phyloP scores from a whole-genome alignment of 1,284 basidiomycete species.

The Agaricales sp. region DNA sequence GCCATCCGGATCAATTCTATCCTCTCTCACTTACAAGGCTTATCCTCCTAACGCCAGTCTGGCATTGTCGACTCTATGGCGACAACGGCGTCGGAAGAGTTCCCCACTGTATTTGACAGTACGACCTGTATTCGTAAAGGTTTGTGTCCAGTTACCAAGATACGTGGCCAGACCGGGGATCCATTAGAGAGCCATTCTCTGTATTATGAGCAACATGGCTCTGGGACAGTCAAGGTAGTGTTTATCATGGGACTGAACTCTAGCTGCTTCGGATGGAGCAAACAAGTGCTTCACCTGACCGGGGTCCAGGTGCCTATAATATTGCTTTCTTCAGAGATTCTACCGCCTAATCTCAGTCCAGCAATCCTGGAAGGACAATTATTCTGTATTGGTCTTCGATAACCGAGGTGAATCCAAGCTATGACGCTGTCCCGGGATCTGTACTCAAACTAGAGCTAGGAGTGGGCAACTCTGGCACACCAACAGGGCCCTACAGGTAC shows the following conservation, averaged over 20 bases:
- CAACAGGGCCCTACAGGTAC: conserved; percentile 60
- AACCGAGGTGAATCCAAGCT: conserved; percentile 50
- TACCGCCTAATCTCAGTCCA: conserved; percentile 50
- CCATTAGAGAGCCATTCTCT: conserved; percentile 56
- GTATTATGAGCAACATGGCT: conserved; percentile 70
- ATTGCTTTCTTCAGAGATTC: too few species aligned
- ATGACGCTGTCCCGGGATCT: neutral
- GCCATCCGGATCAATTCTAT: neutral
- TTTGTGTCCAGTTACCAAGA: conserved; percentile 56
- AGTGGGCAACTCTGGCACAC: conserved; percentile 68
- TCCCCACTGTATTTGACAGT: conserved; percentile 41
- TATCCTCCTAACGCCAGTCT: neutral
- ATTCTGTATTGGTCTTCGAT: conserved; percentile 69
- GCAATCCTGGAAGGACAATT: conserved; percentile 51
- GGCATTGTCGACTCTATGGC: neutral
- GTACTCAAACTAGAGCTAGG: neutral
- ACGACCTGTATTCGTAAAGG: conserved; percentile 55
- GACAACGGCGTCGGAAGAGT: neutral
- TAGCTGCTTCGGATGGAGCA: neutral
- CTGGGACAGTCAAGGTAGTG: conserved; percentile 45
- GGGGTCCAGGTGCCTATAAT: neutral
- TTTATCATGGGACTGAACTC: conserved; percentile 56
- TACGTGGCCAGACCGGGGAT: conserved; percentile 35
- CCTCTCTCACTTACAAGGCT: neutral
- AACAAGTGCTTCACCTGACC: conserved; percentile 7